phyloP scores from a whole-genome alignment of 495 filamentous ascomycete species.

The Penicillium robsamsonii region DNA sequence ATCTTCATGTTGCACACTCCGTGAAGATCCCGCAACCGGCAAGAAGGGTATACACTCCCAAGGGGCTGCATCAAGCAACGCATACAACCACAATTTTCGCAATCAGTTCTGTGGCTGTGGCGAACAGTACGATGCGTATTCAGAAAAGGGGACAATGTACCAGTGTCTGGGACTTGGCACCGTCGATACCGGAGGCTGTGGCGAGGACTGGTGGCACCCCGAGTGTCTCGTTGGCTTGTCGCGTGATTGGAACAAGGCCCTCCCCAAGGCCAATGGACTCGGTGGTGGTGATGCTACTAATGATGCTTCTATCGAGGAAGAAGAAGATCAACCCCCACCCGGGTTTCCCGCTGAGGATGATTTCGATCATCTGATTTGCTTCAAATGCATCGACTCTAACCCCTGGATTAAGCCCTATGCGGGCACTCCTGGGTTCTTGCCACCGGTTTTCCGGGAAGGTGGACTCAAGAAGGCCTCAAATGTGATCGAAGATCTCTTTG shows the following conservation, averaged over 20 bases:
- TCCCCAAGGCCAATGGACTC: constrained; percentile 44
- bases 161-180: constrained; percentile 89
- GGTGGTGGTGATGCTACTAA: constrained; percentile 31
- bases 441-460: constrained; percentile 56
- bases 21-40: constrained; percentile 69
- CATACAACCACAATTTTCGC: constrained; percentile 91
- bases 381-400: constrained; percentile 83
- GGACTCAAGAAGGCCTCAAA: constrained; percentile 20
- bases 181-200: constrained; percentile 79
- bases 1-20: constrained; percentile 70
- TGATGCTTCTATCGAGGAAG: constrained; percentile 41
- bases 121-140: constrained; percentile 76
- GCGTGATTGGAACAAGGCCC: constrained; percentile 46
- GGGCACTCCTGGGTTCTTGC: constrained; percentile 76
- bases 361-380: constrained; percentile 89
- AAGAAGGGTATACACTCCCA: constrained; percentile 77
- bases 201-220: constrained; percentile 99
- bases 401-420: constrained; percentile 94
- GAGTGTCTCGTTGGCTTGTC: constrained; percentile 84
- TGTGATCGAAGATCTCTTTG: background rate
- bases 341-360: constrained; percentile 86
- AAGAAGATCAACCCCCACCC: constrained; percentile 64
- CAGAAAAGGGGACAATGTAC: constrained; percentile 98
- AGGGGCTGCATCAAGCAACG: constrained; percentile 67
- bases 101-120: constrained; percentile 91